A percentile compares a stretch with the other conserved stretches of the same genome.
Conservation (phyloP, 176 grass and related monocot genomes). For the Rhynchospora breviuscula region DNA sequence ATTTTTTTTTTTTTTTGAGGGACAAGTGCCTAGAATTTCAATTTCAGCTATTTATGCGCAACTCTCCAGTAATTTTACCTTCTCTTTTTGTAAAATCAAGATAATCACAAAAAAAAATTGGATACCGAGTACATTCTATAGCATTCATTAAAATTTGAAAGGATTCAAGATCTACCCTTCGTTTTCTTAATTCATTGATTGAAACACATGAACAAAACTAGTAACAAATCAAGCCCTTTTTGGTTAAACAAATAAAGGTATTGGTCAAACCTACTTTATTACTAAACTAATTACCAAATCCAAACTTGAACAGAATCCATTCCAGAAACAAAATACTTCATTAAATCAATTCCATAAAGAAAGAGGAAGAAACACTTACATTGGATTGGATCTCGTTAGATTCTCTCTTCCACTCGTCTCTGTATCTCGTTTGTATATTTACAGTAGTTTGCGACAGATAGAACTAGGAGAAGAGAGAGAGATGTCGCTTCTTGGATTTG, state of each 20-base stretch:
- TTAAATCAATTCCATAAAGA: not conserved
- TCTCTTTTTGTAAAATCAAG: not conserved
- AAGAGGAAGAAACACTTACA: not conserved
- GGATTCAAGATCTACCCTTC: not conserved
- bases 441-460: not conserved
- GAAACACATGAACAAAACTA: not conserved
- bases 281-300: not conserved
- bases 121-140: not conserved
- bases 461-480: not conserved
- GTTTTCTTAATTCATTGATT: not conserved
- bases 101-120: not conserved
- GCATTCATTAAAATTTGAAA: not conserved
- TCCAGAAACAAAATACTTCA: not conserved
- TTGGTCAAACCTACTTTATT: not conserved
- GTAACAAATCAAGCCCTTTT: not conserved
- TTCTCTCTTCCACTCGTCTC: not conserved
- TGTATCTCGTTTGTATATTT: not conserved
- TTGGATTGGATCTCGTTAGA: constrained; percentile 1
- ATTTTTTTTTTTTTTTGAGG: too few relatives aligned
- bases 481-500: not conserved
- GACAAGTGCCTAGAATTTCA: not conserved
- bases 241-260: not conserved
- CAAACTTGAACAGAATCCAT: not conserved
- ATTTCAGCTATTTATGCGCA: not conserved
- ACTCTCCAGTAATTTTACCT: not conserved